phyloP scores from a whole-genome alignment of 148 eudicot genomes.

The Bassia scoparia region DNA sequence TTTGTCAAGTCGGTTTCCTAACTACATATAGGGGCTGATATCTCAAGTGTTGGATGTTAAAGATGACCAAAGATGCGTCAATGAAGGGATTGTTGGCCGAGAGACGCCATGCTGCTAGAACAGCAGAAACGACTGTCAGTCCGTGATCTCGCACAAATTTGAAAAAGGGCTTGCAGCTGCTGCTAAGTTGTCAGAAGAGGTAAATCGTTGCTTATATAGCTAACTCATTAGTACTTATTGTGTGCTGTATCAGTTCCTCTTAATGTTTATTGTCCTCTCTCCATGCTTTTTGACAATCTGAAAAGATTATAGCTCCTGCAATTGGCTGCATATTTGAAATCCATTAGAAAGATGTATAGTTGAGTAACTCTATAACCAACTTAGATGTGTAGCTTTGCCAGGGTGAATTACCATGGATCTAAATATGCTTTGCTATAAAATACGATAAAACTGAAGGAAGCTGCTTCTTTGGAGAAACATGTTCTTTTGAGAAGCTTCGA shows the following conservation, averaged over 20 bases:
- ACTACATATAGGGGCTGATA: constrained; percentile 74
- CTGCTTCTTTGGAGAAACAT: constrained; percentile 91
- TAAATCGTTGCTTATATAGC: constrained; percentile 21
- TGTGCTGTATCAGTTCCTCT: background rate
- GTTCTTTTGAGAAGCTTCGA: constrained; percentile 85
- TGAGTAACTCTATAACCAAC: background rate
- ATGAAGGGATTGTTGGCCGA: constrained; percentile 87
- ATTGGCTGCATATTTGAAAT: background rate
- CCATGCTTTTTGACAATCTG: background rate
- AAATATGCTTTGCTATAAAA: constrained; percentile 19
- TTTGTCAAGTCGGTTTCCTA: constrained; percentile 89
- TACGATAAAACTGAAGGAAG: constrained; percentile 86
- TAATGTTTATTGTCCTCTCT: background rate
- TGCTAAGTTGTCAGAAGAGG: constrained; percentile 95
- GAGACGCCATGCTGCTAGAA: constrained; percentile 91
- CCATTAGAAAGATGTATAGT: background rate
- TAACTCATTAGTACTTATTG: background rate
- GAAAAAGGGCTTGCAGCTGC: constrained; percentile 98
- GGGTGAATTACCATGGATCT: constrained; percentile 2
- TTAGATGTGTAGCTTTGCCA: background rate
- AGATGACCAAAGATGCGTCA: constrained; percentile 49
- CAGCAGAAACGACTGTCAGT: constrained; percentile 93
- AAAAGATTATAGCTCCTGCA: background rate
- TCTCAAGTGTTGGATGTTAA: constrained; percentile 75
- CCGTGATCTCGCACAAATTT: constrained; percentile 96